These are phyloP conservation scores for Zymoseptoria pseudotritici DNA, from an alignment of 2,329 filamentous ascomycete species.

Conservation along the genomic window DNA sequence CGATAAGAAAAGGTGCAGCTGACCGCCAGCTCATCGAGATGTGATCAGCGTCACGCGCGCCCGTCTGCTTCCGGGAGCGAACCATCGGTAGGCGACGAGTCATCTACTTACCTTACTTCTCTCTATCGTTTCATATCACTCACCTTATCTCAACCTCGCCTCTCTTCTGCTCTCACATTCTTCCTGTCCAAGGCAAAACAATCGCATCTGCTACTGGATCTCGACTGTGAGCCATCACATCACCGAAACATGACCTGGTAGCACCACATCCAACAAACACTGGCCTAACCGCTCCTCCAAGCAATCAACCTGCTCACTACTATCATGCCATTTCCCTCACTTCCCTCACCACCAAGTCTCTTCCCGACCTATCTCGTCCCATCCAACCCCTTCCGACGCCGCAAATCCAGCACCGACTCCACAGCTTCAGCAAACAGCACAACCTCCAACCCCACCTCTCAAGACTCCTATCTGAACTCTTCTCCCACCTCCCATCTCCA, in stretches of 20 bases:
- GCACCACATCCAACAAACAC: neutral
- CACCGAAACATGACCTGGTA: slow-evolving; percentile 6
- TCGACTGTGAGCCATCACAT: neutral
- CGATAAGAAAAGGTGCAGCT: neutral
- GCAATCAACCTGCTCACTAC: neutral
- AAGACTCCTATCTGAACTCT: slow-evolving; percentile 33
- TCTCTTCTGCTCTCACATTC: neutral
- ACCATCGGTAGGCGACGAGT: too few species aligned
- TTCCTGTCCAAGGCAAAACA: neutral
- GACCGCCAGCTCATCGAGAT: neutral
- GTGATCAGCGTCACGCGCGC: neutral
- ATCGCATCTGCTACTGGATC: neutral
- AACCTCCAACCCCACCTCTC: slow-evolving; percentile 10
- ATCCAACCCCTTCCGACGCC: slow-evolving; percentile 41
- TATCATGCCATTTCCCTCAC: slow-evolving; percentile 22
- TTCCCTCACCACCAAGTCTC: slow-evolving; percentile 30
- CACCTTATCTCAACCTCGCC: neutral
- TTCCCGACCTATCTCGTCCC: slow-evolving; percentile 48
- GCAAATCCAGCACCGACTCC: slow-evolving; percentile 35
- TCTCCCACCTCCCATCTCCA: slow-evolving; percentile 45
- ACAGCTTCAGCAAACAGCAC: slow-evolving; percentile 27
- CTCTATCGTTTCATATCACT: neutral
- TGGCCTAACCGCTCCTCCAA: neutral
- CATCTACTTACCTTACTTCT: neutral
- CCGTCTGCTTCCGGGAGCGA: neutral